Evolutionary conservation across 441 rosid species (phyloP).

Genomic region (Gossypium trilobum): DNA sequence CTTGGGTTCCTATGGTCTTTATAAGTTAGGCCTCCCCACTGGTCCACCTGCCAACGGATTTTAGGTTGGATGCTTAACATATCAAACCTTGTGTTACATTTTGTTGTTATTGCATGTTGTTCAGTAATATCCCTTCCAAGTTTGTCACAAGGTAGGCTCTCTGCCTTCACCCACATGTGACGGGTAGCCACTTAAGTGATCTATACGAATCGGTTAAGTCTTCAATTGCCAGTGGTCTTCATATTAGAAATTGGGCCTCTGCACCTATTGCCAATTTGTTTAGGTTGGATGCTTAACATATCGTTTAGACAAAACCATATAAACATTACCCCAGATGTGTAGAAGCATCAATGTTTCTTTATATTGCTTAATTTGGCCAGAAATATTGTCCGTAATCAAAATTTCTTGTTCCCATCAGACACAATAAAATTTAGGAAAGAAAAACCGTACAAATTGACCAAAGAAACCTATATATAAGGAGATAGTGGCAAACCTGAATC

Average conservation of each 20-base stretch:
- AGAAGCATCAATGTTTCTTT: not conserved
- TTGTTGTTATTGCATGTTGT: no score
- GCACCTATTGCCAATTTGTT: no score
- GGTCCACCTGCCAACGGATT: no score
- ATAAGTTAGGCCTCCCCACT: not conserved
- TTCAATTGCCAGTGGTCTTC: no score
- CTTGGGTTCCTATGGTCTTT: not conserved
- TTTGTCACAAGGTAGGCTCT: no score
- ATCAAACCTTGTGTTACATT: no score
- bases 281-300: not conserved
- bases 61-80: not conserved
- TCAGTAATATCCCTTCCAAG: no score
- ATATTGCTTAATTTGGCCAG: conserved; percentile 9
- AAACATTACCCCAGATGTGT: not conserved
- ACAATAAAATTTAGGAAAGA: not conserved
- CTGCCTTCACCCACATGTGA: no score
- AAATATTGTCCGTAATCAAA: not conserved
- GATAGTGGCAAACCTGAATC: conserved; percentile 58
- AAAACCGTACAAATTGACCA: not conserved
- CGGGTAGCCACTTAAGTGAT: no score
- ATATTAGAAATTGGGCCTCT: no score
- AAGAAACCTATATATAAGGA: not conserved
- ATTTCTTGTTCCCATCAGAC: not conserved
- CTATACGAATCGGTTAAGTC: no score
- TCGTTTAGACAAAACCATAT: not conserved